phyloP scores from a whole-genome alignment of 2,329 filamentous ascomycete genomes.

The Arthrobotrys iridis region DNA sequence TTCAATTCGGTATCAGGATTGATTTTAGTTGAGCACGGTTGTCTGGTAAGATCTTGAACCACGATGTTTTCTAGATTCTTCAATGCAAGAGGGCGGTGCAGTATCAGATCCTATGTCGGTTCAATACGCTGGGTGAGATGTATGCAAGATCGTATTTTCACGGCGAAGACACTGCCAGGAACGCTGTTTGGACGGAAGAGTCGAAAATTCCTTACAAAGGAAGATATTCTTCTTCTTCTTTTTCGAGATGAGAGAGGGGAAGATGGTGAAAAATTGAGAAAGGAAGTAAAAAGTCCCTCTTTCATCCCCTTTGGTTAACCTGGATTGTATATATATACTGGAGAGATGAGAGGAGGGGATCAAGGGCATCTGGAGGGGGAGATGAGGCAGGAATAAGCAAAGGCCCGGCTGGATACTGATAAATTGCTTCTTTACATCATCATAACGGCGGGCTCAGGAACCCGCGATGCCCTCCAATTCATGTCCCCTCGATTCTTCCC shows the following conservation, averaged over 20 bases:
- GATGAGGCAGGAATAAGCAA: constrained; percentile 30
- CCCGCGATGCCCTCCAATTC: constrained; percentile 20
- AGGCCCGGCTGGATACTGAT: constrained; percentile 8
- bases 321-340: constrained; percentile 50
- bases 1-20: constrained; percentile 7
- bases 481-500: constrained; percentile 9
- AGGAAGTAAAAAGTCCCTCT: constrained; percentile 26
- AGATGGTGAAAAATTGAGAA: constrained; percentile 5
- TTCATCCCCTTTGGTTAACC: constrained; percentile 22
- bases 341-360: constrained; percentile 29
- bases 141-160: not conserved
- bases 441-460: constrained; percentile 20
- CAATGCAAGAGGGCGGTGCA: constrained; percentile 14
- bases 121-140: constrained; percentile 4
- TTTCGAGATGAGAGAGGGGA: constrained; percentile 17
- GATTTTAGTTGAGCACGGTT: constrained; percentile 5
- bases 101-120: constrained; percentile 19
- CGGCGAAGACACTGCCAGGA: not conserved
- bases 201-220: constrained; percentile 26
- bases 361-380: constrained; percentile 44
- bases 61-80: constrained; percentile 12
- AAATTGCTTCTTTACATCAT: constrained; percentile 53
- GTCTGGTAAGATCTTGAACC: constrained; percentile 32
- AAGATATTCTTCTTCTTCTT: constrained; percentile 6
- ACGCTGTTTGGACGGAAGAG: not conserved